Evolutionary conservation across 2,329 filamentous ascomycete genomes (phyloP).

Genomic region (Pseudopithomyces maydicus): DNA sequence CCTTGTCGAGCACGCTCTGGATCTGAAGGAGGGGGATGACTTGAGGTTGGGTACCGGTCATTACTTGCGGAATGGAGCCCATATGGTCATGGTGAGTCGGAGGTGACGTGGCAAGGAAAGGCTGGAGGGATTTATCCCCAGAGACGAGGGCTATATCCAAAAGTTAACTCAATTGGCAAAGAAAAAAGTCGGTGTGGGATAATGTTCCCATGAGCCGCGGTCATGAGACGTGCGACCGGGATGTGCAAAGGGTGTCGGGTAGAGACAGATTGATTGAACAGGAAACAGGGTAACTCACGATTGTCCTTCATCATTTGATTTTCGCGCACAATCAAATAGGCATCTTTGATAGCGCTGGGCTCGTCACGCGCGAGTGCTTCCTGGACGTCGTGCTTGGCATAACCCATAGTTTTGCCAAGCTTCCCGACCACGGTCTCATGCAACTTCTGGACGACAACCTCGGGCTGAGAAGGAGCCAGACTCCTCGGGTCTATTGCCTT

Average conservation of each 20-base stretch:
- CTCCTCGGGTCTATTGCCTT: constrained; percentile 85
- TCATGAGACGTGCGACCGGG: constrained; percentile 15
- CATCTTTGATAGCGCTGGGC: constrained; percentile 97
- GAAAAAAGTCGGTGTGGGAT: constrained; percentile 6
- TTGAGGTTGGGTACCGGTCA: constrained; percentile 42
- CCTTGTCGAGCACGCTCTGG: constrained; percentile 51
- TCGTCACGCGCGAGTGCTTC: constrained; percentile 91
- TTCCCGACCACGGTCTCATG: constrained; percentile 93
- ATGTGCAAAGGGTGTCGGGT: constrained; percentile 5
- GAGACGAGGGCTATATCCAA: constrained; percentile 57
- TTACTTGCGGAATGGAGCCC: constrained; percentile 39
- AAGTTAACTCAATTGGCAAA: constrained; percentile 18
- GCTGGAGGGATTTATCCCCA: constrained; percentile 55
- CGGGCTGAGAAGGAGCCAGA: constrained; percentile 73
- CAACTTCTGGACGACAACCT: constrained; percentile 82
- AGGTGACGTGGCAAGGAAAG: constrained; percentile 62
- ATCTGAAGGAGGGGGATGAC: constrained; percentile 31
- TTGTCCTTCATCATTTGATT: constrained; percentile 97
- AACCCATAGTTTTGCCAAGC: constrained; percentile 97
- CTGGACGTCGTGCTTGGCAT: constrained; percentile 91
- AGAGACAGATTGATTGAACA: constrained; percentile 4
- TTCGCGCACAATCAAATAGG: constrained; percentile 96
- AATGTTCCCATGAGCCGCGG: constrained; percentile 13
- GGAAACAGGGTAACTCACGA: constrained; percentile 64
- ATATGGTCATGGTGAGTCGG: constrained; percentile 55